Conservation (phyloP, 1,139 yeast genomes). For the Suhomyces ambrosiae region DNA sequence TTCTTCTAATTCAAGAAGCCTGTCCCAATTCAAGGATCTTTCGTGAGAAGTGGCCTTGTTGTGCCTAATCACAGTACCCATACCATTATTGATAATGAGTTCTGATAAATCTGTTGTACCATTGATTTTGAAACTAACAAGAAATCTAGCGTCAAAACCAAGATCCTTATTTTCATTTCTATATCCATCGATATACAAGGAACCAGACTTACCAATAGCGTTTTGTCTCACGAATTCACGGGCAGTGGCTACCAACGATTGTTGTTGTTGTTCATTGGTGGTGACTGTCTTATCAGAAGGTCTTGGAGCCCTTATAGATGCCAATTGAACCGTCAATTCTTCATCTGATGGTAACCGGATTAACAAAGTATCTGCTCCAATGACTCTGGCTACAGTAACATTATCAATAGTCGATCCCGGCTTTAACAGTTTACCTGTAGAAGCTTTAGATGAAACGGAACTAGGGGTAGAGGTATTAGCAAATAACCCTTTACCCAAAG, state of each 20-base stretch:
- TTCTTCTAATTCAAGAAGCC: slow-evolving; percentile 68
- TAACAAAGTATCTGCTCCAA: slow-evolving; percentile 70
- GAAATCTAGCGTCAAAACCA: slow-evolving; percentile 63
- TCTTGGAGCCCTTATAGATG: slow-evolving; percentile 76
- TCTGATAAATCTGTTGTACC: slow-evolving; percentile 60
- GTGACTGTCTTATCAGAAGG: slow-evolving; percentile 60
- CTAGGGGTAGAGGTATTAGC: slow-evolving; percentile 37
- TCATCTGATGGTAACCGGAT: slow-evolving; percentile 50
- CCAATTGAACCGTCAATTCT: slow-evolving; percentile 66
- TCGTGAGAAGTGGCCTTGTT: slow-evolving; percentile 69
- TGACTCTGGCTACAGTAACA: slow-evolving; percentile 59
- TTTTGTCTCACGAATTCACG: slow-evolving; percentile 71
- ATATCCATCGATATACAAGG: slow-evolving; percentile 62
- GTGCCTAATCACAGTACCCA: slow-evolving; percentile 78
- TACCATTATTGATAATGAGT: slow-evolving; percentile 62
- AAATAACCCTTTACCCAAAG: slow-evolving; percentile 64
- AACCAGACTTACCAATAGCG: slow-evolving; percentile 69
- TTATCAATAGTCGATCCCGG: slow-evolving; percentile 52
- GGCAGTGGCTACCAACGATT: slow-evolving; percentile 62
- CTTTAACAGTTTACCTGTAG: slow-evolving; percentile 25
- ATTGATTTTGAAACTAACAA: slow-evolving; percentile 56
- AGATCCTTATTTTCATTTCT: slow-evolving; percentile 60
- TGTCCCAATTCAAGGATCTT: slow-evolving; percentile 78
- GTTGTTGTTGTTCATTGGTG: slow-evolving; percentile 35
- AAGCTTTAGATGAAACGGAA: slow-evolving; percentile 20